These are phyloP conservation scores for Hortaea werneckii DNA, from an alignment of 2,329 filamentous ascomycete species.

Conservation along the genomic window DNA sequence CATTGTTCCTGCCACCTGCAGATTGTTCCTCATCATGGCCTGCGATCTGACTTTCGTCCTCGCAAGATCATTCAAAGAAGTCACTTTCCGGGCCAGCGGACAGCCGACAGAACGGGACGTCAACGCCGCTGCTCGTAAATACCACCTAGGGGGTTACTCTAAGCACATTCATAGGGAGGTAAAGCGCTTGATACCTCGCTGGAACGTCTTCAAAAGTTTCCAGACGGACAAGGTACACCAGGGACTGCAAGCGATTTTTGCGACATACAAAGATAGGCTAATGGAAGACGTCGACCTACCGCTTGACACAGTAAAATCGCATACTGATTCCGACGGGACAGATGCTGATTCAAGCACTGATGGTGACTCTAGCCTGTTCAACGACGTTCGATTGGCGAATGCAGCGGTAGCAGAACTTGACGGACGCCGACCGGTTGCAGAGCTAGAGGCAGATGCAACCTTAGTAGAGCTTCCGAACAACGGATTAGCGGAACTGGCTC, in stretches of 20 bases:
- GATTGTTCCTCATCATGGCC: conserved; percentile 25
- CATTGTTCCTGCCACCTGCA: conserved; percentile 22
- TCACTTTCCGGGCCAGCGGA: conserved; percentile 8
- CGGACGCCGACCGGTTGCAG: background rate
- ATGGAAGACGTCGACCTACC: conserved; percentile 13
- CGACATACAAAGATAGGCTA: conserved; percentile 12
- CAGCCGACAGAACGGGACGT: conserved; percentile 14
- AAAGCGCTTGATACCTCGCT: conserved; percentile 11
- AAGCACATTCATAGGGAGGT: conserved; percentile 13
- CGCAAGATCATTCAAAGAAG: conserved; percentile 20
- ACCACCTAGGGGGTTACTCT: conserved; percentile 10
- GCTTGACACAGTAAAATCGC: background rate
- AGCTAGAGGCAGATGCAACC: background rate
- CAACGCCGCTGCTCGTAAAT: conserved; percentile 11
- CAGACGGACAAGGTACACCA: conserved; percentile 8
- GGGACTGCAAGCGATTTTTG: conserved; percentile 11
- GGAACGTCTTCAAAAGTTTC: conserved; percentile 11
- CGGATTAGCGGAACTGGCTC: background rate
- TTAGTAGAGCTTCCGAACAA: conserved; percentile 1
- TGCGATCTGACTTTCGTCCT: conserved; percentile 26
- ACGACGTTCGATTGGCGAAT: conserved; percentile 2
- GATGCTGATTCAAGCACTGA: conserved; percentile 4
- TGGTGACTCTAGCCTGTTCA: conserved; percentile 2
- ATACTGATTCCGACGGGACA: background rate
- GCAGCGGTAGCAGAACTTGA: conserved; percentile 5